Evolutionary conservation across 768 basidiomycete genomes (phyloP).

Genomic region (Trametes punicea): DNA sequence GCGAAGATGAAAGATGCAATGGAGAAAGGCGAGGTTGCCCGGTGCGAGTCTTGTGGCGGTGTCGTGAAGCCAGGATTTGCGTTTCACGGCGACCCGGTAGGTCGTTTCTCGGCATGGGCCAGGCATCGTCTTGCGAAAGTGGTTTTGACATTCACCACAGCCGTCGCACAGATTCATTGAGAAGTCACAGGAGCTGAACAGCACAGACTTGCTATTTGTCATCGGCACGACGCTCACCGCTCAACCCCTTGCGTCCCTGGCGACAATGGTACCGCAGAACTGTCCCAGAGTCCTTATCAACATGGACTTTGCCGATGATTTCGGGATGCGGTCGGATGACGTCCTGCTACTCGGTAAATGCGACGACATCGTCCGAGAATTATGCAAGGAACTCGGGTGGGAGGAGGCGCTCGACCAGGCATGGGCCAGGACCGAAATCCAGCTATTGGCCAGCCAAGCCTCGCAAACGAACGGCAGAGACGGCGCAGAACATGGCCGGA

Average conservation of each 20-base stretch:
- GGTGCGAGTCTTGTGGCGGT: slow-evolving; percentile 65
- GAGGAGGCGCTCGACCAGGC: slow-evolving; percentile 29
- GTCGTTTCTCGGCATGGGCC: slow-evolving; percentile 26
- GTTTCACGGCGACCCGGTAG: slow-evolving; percentile 78
- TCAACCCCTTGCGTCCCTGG: slow-evolving; percentile 82
- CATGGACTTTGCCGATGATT: slow-evolving; percentile 73
- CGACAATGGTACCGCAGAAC: slow-evolving; percentile 41
- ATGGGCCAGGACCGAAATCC: slow-evolving; percentile 25
- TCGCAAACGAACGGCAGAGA: background rate
- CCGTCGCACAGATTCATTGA: slow-evolving; percentile 69
- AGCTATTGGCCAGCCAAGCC: slow-evolving; percentile 1
- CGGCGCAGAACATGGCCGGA: background rate
- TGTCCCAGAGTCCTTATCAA: slow-evolving; percentile 91
- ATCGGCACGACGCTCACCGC: slow-evolving; percentile 90
- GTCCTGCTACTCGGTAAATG: slow-evolving; percentile 67
- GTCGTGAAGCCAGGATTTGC: slow-evolving; percentile 89
- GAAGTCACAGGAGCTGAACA: slow-evolving; percentile 47
- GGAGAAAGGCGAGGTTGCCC: slow-evolving; percentile 57
- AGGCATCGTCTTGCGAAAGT: background rate
- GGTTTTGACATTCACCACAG: slow-evolving; percentile 35
- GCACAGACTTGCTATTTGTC: slow-evolving; percentile 86
- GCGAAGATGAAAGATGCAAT: slow-evolving; percentile 67
- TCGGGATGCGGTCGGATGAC: slow-evolving; percentile 53
- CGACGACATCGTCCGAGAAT: slow-evolving; percentile 58
- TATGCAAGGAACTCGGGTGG: slow-evolving; percentile 76